Evolutionary conservation across 1,284 basidiomycete genomes (phyloP).

Genomic region (Wolfiporia cocos): DNA sequence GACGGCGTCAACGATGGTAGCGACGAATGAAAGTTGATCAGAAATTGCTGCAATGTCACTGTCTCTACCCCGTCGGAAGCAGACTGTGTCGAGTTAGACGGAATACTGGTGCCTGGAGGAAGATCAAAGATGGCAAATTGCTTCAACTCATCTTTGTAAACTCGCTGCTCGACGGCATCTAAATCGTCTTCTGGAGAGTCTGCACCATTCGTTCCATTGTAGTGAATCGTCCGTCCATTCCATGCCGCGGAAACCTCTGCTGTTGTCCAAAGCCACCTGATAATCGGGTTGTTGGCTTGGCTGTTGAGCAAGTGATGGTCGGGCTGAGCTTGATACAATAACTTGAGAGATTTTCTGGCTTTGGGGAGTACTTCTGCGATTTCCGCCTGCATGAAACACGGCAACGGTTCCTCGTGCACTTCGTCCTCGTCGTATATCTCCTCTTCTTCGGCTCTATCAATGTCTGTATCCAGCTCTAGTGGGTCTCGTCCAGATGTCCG

Average conservation of each 20-base stretch:
- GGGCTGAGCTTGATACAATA: slow-evolving; percentile 56
- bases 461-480: no score
- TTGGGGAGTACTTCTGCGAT: slow-evolving; percentile 46
- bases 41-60: slow-evolving; percentile 8
- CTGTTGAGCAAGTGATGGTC: slow-evolving; percentile 45
- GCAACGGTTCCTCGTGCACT: slow-evolving; percentile 35
- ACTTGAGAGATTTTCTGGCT: slow-evolving; percentile 58
- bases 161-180: neutral
- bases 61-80: neutral
- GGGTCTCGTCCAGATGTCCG: no score
- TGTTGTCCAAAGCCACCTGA: slow-evolving; percentile 64
- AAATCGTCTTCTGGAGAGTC: neutral
- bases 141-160: slow-evolving; percentile 27
- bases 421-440: slow-evolving; percentile 26
- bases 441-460: slow-evolving; percentile 3
- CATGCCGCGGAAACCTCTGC: slow-evolving; percentile 42
- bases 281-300: slow-evolving; percentile 22
- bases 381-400: slow-evolving; percentile 49
- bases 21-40: slow-evolving; percentile 41
- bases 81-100: neutral
- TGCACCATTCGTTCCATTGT: neutral
- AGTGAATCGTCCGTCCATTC: slow-evolving; percentile 13
- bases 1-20: slow-evolving; percentile 62
- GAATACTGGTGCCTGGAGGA: slow-evolving; percentile 45
- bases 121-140: slow-evolving; percentile 59